A percentile compares a stretch with the other conserved stretches of the same genome.
These are phyloP conservation scores for Primulina eburnea DNA, from an alignment of 257 asterid genomes.

Conservation along the genomic window DNA sequence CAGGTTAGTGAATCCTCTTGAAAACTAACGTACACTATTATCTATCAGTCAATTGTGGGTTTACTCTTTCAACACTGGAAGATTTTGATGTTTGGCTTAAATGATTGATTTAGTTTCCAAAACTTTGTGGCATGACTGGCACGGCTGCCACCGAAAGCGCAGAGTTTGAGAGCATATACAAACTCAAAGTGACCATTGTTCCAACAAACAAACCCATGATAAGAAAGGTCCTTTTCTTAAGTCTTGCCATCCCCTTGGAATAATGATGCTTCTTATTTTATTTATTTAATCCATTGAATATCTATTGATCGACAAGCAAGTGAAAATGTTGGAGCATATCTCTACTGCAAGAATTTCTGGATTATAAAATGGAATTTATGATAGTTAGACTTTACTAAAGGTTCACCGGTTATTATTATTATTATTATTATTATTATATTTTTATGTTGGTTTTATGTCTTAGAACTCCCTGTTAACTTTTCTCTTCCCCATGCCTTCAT, in stretches of 20 bases:
- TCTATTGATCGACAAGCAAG: slow-evolving; percentile 13
- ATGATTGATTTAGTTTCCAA: slow-evolving; percentile 70
- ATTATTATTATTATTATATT: not conserved
- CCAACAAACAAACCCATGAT: slow-evolving; percentile 99
- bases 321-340: slow-evolving; percentile 17
- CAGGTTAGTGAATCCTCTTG: slow-evolving; percentile 58
- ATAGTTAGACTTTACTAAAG: slow-evolving; percentile 18
- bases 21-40: slow-evolving; percentile 16
- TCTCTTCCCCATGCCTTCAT: slow-evolving; percentile 10
- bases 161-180: slow-evolving; percentile 96
- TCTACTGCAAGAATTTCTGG: slow-evolving; percentile 1
- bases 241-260: slow-evolving; percentile 21
- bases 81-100: slow-evolving; percentile 30
- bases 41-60: slow-evolving; percentile 19
- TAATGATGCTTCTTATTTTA: slow-evolving; percentile 11
- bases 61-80: slow-evolving; percentile 16
- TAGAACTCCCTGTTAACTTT: slow-evolving; percentile 24
- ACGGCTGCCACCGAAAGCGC: slow-evolving; percentile 98
- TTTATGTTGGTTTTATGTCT: not conserved
- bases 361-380: slow-evolving; percentile 15
- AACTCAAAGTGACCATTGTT: slow-evolving; percentile 94
- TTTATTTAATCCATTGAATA: slow-evolving; percentile 7
- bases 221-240: slow-evolving; percentile 61
- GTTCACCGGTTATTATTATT: slow-evolving; percentile 2
- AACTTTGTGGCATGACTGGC: slow-evolving; percentile 99